phyloP scores from a whole-genome alignment of 495 filamentous ascomycete genomes.

The Daldinia concentrica region DNA sequence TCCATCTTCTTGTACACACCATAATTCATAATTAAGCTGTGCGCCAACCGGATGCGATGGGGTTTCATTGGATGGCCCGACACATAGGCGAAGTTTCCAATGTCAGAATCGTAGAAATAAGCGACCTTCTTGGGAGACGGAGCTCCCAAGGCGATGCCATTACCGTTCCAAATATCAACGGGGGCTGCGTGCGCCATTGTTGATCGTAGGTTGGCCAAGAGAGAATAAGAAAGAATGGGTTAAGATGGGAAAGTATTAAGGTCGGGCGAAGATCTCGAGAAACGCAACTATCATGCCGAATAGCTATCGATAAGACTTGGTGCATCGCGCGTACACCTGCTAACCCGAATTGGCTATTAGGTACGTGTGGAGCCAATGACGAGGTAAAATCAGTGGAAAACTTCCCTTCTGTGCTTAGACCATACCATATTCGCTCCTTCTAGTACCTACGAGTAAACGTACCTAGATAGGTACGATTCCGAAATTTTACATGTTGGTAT shows the following conservation, averaged over 20 bases:
- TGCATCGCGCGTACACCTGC: background rate
- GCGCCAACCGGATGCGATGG: conserved; percentile 95
- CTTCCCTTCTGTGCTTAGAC: no score
- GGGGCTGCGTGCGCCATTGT: conserved; percentile 55
- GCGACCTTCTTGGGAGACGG: conserved; percentile 74
- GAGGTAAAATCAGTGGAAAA: no score
- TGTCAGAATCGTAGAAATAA: conserved; percentile 98
- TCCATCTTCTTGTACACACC: conserved; percentile 98
- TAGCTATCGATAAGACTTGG: background rate
- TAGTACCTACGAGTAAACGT: background rate
- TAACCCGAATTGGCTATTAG: background rate
- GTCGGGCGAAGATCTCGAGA: background rate
- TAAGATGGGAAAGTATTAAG: conserved; percentile 6
- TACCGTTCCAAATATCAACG: conserved; percentile 60
- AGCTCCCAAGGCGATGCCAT: conserved; percentile 59
- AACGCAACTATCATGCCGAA: background rate
- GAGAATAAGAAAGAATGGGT: conserved; percentile 11
- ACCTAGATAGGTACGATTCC: background rate
- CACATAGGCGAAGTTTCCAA: conserved; percentile 96
- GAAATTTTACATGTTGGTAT: background rate
- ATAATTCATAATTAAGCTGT: conserved; percentile 99
- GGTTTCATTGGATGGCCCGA: conserved; percentile 99
- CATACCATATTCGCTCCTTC: background rate
- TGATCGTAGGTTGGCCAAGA: conserved; percentile 23
- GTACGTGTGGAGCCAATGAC: no score